Evolutionary conservation across 305 asterid genomes (phyloP).

Genomic region (Fraxinus albicans): DNA sequence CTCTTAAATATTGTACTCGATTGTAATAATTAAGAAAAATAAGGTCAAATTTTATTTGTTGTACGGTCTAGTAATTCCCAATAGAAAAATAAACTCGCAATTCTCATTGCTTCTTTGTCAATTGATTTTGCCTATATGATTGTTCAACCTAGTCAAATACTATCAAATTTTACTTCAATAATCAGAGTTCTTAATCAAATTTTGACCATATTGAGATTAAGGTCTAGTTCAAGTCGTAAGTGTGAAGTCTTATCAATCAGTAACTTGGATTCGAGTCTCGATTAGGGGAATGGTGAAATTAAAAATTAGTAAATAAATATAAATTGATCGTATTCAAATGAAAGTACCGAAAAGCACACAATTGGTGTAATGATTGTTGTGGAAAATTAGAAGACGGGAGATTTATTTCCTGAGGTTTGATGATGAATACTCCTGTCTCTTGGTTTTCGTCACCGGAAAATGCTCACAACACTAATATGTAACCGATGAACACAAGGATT

Average conservation of each 20-base stretch:
- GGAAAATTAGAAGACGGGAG: too few species aligned
- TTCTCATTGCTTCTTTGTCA: constrained; percentile 27
- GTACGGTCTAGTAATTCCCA: background rate
- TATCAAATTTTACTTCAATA: background rate
- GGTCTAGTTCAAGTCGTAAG: background rate
- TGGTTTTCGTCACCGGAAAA: background rate
- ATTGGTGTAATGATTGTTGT: too few species aligned
- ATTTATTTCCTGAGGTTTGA: too few species aligned
- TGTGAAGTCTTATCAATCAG: background rate
- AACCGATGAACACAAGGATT: background rate
- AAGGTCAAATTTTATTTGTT: background rate
- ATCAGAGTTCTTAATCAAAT: background rate
- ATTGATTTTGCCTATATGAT: constrained; percentile 7
- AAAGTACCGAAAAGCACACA: too few species aligned
- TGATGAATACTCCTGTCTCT: too few species aligned
- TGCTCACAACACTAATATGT: background rate
- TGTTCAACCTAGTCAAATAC: background rate
- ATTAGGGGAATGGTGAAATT: too few species aligned
- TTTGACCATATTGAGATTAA: background rate
- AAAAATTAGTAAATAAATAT: too few species aligned
- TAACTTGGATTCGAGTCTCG: background rate
- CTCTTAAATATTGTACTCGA: background rate
- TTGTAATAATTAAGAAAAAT: background rate
- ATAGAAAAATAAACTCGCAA: constrained; percentile 31
- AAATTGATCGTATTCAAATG: too few species aligned